Conservation (phyloP, 2,329 filamentous ascomycete species). For the Aaosphaeria pasadenensis region DNA sequence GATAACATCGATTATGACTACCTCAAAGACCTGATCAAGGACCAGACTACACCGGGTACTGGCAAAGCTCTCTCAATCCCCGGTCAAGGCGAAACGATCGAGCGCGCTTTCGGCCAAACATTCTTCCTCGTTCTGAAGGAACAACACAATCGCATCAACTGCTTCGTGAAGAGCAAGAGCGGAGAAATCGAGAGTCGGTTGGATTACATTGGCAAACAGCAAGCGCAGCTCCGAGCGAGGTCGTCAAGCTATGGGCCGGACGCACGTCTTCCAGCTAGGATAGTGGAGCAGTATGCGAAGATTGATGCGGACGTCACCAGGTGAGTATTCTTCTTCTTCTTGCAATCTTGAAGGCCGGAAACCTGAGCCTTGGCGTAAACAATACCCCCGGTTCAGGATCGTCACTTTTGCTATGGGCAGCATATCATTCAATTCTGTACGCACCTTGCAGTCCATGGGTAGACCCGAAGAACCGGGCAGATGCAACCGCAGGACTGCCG, state of each 20-base stretch:
- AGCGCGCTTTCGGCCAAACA: conserved; percentile 66
- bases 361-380: no score
- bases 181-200: conserved; percentile 72
- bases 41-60: conserved; percentile 69
- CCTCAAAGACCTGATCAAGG: conserved; percentile 80
- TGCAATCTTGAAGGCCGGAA: neutral
- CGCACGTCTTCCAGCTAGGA: conserved; percentile 39
- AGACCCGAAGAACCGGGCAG: no score
- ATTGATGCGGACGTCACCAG: conserved; percentile 50
- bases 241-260: conserved; percentile 8
- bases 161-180: conserved; percentile 77
- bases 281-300: conserved; percentile 50
- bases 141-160: conserved; percentile 73
- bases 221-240: conserved; percentile 30
- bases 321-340: conserved; percentile 17
- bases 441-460: no score
- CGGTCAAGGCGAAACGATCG: conserved; percentile 56
- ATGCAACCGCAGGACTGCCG: no score
- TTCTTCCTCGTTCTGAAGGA: conserved; percentile 68
- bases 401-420: no score
- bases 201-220: conserved; percentile 39
- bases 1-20: conserved; percentile 90
- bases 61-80: conserved; percentile 72
- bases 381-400: no score
- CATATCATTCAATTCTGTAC: no score